Conservation (phyloP, 169 alveolate species). For the Plasmodium gallinaceum region DNA sequence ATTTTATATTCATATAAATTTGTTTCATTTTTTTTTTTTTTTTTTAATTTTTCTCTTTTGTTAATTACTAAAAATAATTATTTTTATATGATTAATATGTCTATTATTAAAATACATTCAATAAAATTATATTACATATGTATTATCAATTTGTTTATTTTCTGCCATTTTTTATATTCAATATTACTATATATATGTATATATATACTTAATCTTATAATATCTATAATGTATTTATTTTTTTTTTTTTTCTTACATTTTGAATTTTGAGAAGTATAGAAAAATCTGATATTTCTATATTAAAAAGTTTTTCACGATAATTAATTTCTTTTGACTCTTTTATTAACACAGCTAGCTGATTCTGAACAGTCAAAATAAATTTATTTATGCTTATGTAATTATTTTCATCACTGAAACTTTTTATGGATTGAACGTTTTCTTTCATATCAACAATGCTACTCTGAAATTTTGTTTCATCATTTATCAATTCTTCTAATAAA, state of each 20-base stretch:
- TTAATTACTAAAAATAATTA: neutral
- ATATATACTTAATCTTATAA: neutral
- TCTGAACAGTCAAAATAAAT: slow-evolving; percentile 67
- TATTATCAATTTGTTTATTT: neutral
- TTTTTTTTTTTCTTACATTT: slow-evolving; percentile 27
- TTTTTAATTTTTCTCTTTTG: neutral
- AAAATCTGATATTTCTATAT: slow-evolving; percentile 70
- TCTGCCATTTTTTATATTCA: neutral
- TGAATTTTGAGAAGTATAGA: slow-evolving; percentile 57
- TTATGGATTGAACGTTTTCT: slow-evolving; percentile 71
- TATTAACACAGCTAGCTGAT: slow-evolving; percentile 56
- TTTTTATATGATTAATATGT: neutral
- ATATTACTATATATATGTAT: neutral
- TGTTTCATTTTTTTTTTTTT: neutral
- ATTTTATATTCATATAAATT: neutral
- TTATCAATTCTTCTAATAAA: slow-evolving; percentile 66
- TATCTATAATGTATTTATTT: no score
- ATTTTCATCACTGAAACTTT: slow-evolving; percentile 69
- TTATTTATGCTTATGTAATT: slow-evolving; percentile 60
- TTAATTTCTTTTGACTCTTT: slow-evolving; percentile 74
- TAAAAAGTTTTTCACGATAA: slow-evolving; percentile 53
- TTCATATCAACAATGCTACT: slow-evolving; percentile 76
- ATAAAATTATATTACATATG: neutral
- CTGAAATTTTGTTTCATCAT: slow-evolving; percentile 73
- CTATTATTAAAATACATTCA: no score